Percentiles rank a stretch among this genome's conserved stretches.
Conservation (phyloP, 306 rosid genomes). For the Medicago arabica region DNA sequence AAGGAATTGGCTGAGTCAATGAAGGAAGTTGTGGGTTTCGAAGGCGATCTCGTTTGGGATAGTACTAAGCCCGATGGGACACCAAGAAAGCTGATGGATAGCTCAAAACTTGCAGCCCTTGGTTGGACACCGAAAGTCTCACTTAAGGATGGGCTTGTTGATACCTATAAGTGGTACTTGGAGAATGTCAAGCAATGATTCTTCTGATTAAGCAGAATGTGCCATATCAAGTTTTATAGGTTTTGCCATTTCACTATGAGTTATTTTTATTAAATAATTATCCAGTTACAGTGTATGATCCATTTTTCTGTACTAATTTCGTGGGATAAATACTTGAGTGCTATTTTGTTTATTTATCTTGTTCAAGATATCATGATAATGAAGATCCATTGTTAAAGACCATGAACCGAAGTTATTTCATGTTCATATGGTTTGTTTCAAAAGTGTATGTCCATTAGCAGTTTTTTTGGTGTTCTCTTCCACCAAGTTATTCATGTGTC, state of each 20-base stretch:
- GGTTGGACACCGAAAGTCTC: conserved; percentile 92
- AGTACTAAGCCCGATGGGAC: conserved; percentile 90
- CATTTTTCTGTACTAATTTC: conserved; percentile 44
- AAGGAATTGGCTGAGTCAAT: conserved; percentile 87
- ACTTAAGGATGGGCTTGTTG: conserved; percentile 87
- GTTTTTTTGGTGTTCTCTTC: not conserved
- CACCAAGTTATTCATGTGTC: not conserved
- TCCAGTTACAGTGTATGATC: conserved; percentile 31
- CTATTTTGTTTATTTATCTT: not conserved
- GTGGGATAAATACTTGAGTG: conserved; percentile 44
- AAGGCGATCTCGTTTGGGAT: conserved; percentile 94
- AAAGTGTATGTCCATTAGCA: conserved; percentile 23
- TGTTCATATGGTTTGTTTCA: conserved; percentile 13
- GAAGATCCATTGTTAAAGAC: conserved; percentile 33
- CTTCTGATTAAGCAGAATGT: conserved; percentile 43
- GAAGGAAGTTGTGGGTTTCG: conserved; percentile 92
- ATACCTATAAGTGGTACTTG: conserved; percentile 90
- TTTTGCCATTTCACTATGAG: conserved; percentile 36
- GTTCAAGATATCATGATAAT: conserved; percentile 26
- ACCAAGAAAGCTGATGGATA: conserved; percentile 95
- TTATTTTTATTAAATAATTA: conserved; percentile 37
- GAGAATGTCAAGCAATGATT: conserved; percentile 70
- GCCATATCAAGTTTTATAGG: conserved; percentile 35
- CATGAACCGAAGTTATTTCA: conserved; percentile 26
- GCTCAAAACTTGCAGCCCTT: conserved; percentile 72